Evolutionary conservation across 2,329 filamentous ascomycete species (phyloP), one percentile per base, ranked within the genome.

Genomic region (Calonectria pteridis): DNA sequence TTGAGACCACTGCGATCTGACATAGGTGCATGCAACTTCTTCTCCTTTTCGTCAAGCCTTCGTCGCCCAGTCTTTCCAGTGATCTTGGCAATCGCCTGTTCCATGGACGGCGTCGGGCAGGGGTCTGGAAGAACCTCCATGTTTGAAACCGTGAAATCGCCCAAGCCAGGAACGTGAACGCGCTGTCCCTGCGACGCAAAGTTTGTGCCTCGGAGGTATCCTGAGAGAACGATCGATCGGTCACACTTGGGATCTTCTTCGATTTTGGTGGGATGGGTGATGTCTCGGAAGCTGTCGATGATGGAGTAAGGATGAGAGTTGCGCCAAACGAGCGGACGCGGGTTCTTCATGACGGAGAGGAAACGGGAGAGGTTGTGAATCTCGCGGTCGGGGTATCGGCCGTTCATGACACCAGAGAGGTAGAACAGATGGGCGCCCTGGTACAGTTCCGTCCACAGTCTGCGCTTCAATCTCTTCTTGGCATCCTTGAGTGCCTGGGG

Each of bases 291-390:
- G 76, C 96, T 95, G 86, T 99, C 97, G 72, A 97, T 94, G 69
- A 99, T 88, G 72, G 95, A 92, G 84, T 99, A 99, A 6, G 96
- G 96, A 87, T 99, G 97, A 1, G 95, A 94, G 83, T 99, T 99
- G 73, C 97, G 91, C 96, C 97, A 99, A 51, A 99, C 89, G 35
- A 99, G 88, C n/a, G 97, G 97, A 73, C 97, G 91, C 6, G 97
- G 96, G 83, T 98, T 99, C 89, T 99, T 99, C 97, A 99, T 99
- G 77, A 99, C 95, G 26, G 95, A 98, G 77, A 99, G 89, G 84
- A 99, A 99, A 69, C 97, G 92, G 18, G 95, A 98, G 68, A 99
- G 85, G 82, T 99, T 99, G 86, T 98, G 94, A 20, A 99, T 92
- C 85, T 99, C 97, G 76, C 97, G 93, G 84, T 99, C 97, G 0